Conservation (phyloP, 495 filamentous ascomycete species). For the Aspergillus avenaceus region DNA sequence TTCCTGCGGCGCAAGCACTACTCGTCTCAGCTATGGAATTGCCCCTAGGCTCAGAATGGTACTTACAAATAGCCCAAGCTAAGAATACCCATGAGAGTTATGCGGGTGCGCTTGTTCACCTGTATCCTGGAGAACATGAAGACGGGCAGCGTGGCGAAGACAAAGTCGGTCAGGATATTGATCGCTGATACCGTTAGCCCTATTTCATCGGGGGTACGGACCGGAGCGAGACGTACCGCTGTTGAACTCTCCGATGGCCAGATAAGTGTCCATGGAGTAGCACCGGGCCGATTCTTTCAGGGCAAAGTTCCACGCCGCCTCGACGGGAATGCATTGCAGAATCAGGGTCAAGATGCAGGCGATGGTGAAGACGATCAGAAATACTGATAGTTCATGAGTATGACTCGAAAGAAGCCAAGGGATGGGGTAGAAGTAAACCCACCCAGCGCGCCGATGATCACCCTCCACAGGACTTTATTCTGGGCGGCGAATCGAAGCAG, state of each 20-base stretch:
- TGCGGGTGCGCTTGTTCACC: slow-evolving; percentile 1
- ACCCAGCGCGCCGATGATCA: slow-evolving; percentile 7
- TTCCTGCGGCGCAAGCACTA: slow-evolving; percentile 9
- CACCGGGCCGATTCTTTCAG: slow-evolving; percentile 7
- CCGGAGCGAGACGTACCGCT: slow-evolving; percentile 3
- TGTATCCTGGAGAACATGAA: slow-evolving; percentile 3
- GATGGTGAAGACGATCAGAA: slow-evolving; percentile 14
- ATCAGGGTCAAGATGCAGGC: slow-evolving; percentile 15
- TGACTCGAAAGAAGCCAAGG: neutral
- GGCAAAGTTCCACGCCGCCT: slow-evolving; percentile 13
- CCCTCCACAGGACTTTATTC: neutral
- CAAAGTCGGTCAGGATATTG: slow-evolving; percentile 5
- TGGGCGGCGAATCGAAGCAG: slow-evolving; percentile 5
- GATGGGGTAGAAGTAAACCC: neutral
- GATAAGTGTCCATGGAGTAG: slow-evolving; percentile 7
- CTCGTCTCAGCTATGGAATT: no score
- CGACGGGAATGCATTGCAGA: slow-evolving; percentile 15
- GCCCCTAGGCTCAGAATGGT: no score
- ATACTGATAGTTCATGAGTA: slow-evolving; percentile 9
- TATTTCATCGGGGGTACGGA: neutral
- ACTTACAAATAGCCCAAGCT: slow-evolving; percentile 7
- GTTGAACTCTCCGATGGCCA: slow-evolving; percentile 17
- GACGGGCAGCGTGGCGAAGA: slow-evolving; percentile 6
- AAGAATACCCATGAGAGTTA: slow-evolving; percentile 4
- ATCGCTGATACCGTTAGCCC: no score